Evolutionary conservation across 75 land plant genomes (phyloP), one percentile per base, ranked within the genome.

Genomic region (Pseudotsuga menziesii): DNA sequence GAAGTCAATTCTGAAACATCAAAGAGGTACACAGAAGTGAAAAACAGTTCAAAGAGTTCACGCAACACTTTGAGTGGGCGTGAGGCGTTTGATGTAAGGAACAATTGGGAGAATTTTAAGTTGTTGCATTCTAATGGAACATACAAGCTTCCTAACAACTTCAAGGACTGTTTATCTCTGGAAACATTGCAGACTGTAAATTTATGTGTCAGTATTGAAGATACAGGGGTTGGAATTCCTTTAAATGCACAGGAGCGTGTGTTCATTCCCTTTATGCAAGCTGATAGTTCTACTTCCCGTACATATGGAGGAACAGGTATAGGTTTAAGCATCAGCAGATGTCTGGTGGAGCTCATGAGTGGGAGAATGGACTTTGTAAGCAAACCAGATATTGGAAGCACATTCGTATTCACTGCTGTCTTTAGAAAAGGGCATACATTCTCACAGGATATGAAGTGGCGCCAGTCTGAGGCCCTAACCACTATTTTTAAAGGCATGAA

Each of bases 221-320:
- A 97, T 74, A 95, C 91, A 23, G 99, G 99, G 54, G 84, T 82
- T 20, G 99, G 99, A 16, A 94, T 96, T 60, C 98, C 99, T 72
- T 58, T 77, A 5, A 91, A 90, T 61, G 90, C 89, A 3, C 99
- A 94, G 76, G 78, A 88, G 23, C 89, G 93, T 9, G 72, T 96
- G 9, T 96, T 96, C 78, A 88, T 84, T n/a, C 99, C 98, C 20
- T 96, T 96, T 73, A 92, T 92, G 91, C 99, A 96, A 78, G 98
- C 88, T 4, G 91, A 85, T 39, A 89, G 89, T 62, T 94, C 95
- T 27, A 90, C 90, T 54, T 90, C 99, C 8, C 81, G 98, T 27
- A 84, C 78, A 48, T 85, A 93, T 76, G 98, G 98, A 20, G 99
- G 99, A 11, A 96, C 99, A n/a, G 99, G 99, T 19, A 96, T 96